Base-by-base conservation (phyloP, 495 filamentous ascomycete genomes). In the Evansstolkia leycettana region DNA sequence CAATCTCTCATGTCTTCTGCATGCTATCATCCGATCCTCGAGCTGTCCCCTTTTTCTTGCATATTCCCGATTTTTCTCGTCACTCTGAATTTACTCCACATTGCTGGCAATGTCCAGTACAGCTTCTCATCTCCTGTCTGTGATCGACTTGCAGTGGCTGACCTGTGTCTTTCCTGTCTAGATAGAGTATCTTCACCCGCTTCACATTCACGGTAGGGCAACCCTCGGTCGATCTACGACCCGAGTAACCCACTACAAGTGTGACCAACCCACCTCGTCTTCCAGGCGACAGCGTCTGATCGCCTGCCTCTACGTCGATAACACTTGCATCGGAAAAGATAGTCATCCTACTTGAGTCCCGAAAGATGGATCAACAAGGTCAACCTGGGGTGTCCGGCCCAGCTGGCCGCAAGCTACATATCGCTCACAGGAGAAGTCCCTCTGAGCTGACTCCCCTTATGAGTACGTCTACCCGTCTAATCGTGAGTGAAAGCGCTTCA, bases 391-490 rank as follows among this genome's bases (percentile, higher is more conserved):
- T 81, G 33, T 75, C 79, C 57, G 87, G 86, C 42, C 84, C 89
- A 41, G 63, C 78, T 40, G 87, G 87, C 46, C 87, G 90, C 51
- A 81, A 87, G 57, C 75, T 96, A 46, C 89, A 96, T 64, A 95
- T 98, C 56, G 90, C 92, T 51, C 90, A 98, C 64, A 79, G 90
- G 52, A 76, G 90, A 59, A 96, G 87, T 64, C 90, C 90, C 31
- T 96, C 92, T 42, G 92, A 96, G 71, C 69, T 98, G 51, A 98
- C 90, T 31, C 92, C 92, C 40, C 67, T 98, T 59, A 94, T 96
- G 84, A 94, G 92, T 88, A 88, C 71, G 88, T 82, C 56, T 14
- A 20, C 5, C 5, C 20, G 20, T 23, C 20, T 9, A 9, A 4
- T 9, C 20, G 4, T 9, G 5, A 9, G 20, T 9, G 20, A 5